Percentiles rank a stretch among this genome's conserved stretches.
Conservation (phyloP, 2,329 filamentous ascomycete species). For the Hymenotorrendiella dingleyae region DNA sequence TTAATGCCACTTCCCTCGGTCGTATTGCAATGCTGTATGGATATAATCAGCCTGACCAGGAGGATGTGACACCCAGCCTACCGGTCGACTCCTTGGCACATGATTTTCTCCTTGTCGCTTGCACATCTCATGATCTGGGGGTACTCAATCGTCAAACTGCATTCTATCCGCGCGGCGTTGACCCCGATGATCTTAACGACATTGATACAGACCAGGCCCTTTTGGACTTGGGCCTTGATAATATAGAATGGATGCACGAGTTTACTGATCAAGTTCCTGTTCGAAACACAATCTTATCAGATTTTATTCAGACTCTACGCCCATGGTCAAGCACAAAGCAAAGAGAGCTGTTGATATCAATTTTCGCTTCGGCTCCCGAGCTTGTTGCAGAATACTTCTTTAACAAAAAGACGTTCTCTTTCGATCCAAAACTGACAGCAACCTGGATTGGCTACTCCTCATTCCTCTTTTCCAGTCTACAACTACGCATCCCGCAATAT, state of each 20-base stretch:
- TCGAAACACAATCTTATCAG: constrained; percentile 71
- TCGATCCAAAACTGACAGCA: constrained; percentile 85
- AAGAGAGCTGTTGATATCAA: constrained; percentile 71
- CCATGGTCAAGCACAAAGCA: constrained; percentile 80
- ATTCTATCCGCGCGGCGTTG: constrained; percentile 72
- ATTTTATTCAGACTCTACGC: constrained; percentile 71
- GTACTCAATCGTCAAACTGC: constrained; percentile 71
- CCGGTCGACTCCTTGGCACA: constrained; percentile 66
- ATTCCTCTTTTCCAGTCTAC: constrained; percentile 76
- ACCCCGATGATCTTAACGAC: constrained; percentile 48
- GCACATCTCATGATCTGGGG: constrained; percentile 67
- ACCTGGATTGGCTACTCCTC: constrained; percentile 94
- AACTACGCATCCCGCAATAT: constrained; percentile 63
- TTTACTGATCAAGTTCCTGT: constrained; percentile 64
- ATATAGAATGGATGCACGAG: constrained; percentile 62
- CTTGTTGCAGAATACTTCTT: constrained; percentile 83
- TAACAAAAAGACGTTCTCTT: constrained; percentile 71
- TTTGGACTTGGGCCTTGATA: constrained; percentile 62
- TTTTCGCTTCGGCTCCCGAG: constrained; percentile 79
- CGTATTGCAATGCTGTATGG: constrained; percentile 68
- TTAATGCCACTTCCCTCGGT: constrained; percentile 69
- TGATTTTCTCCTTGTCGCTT: constrained; percentile 67
- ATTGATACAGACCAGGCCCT: constrained; percentile 40
- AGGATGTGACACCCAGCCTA: constrained; percentile 36
- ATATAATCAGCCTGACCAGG: constrained; percentile 46